These are phyloP conservation scores for Ganoderma boninense DNA, from an alignment of 1,284 basidiomycete genomes.

Conservation along the genomic window DNA sequence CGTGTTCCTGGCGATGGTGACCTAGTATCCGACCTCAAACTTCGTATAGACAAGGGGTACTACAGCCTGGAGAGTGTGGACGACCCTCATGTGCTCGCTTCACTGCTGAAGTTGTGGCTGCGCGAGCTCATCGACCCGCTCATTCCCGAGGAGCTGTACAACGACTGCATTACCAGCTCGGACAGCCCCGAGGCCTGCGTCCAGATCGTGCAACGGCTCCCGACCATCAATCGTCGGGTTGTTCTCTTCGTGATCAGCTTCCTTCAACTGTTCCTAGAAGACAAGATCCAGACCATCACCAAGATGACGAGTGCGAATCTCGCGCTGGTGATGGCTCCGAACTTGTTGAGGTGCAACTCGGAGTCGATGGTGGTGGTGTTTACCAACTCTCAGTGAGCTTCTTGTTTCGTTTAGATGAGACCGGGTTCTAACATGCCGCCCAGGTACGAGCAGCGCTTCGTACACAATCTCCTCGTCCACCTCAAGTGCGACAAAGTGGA, in stretches of 20 bases:
- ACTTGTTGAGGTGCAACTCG: constrained; percentile 83
- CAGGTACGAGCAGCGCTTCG: constrained; percentile 89
- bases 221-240: constrained; percentile 85
- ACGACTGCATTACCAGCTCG: constrained; percentile 82
- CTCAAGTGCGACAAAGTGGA: constrained; percentile 81
- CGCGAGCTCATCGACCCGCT: constrained; percentile 90
- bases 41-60: constrained; percentile 89
- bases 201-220: constrained; percentile 77
- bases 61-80: constrained; percentile 89
- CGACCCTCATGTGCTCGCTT: constrained; percentile 89
- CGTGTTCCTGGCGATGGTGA: constrained; percentile 90
- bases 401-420: constrained; percentile 11
- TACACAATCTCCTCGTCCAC: constrained; percentile 83
- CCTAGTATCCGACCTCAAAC: constrained; percentile 83
- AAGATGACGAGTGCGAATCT: constrained; percentile 89
- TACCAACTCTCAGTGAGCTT: constrained; percentile 84
- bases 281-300: constrained; percentile 73
- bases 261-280: constrained; percentile 86
- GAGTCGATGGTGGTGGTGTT: constrained; percentile 87
- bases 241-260: constrained; percentile 90
- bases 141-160: constrained; percentile 87
- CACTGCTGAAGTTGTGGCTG: constrained; percentile 91
- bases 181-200: constrained; percentile 75
- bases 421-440: constrained; percentile 23
- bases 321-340: constrained; percentile 89